These are phyloP conservation scores for Lachnellula arida DNA, from an alignment of 2,329 filamentous ascomycete species.

Conservation along the genomic window DNA sequence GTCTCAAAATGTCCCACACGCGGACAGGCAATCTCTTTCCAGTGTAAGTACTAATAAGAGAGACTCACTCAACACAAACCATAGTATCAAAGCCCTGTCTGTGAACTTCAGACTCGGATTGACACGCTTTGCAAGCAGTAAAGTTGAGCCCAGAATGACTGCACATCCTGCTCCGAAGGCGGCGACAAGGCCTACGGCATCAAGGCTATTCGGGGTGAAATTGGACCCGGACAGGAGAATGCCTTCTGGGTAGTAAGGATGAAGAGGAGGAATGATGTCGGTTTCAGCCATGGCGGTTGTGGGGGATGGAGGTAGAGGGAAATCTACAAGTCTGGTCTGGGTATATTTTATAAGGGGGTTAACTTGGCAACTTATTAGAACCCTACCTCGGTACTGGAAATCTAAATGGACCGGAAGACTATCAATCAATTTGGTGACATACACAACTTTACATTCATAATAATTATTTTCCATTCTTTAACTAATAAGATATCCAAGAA, in stretches of 20 bases:
- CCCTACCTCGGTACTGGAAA: no score
- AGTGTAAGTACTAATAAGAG: background rate
- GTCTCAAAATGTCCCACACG: background rate
- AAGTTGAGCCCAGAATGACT: constrained; percentile 16
- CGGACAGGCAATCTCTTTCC: constrained; percentile 44
- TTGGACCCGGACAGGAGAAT: constrained; percentile 19
- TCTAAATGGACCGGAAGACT: no score
- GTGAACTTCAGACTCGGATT: constrained; percentile 19
- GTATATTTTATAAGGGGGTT: background rate
- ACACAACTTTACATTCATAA: no score
- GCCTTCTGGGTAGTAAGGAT: constrained; percentile 26
- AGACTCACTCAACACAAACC: constrained; percentile 29
- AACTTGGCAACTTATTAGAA: no score
- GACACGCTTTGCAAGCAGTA: constrained; percentile 10
- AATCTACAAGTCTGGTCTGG: background rate
- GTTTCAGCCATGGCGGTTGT: background rate
- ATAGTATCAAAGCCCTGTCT: constrained; percentile 26
- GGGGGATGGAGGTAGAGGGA: background rate
- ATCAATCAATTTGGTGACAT: no score
- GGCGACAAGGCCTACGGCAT: constrained; percentile 17
- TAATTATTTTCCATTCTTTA: no score
- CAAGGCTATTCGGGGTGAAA: constrained; percentile 22
- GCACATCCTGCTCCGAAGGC: constrained; percentile 21
- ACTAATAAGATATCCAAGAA: no score
- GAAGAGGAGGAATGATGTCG: background rate